phyloP scores from a whole-genome alignment of 768 basidiomycete species.

The Phlegmacium glaucopus region DNA sequence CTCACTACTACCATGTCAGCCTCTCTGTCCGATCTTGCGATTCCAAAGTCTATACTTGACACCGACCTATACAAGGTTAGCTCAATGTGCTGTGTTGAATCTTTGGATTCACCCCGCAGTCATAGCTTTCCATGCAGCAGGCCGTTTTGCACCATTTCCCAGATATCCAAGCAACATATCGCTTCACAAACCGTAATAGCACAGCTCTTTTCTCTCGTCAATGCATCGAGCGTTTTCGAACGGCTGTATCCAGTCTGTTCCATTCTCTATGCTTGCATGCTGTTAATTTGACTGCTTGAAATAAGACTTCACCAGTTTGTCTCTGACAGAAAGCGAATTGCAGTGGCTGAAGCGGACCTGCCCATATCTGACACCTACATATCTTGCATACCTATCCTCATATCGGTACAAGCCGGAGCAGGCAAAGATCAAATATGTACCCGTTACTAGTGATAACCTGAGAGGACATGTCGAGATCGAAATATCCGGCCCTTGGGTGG shows the following conservation, averaged over 20 bases:
- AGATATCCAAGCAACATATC: constrained; percentile 64
- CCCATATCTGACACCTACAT: constrained; percentile 68
- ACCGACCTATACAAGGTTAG: constrained; percentile 92
- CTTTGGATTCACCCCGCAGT: constrained; percentile 1
- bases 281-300: constrained; percentile 2
- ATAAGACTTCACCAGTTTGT: constrained; percentile 66
- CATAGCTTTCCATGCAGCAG: constrained; percentile 93
- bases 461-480: constrained; percentile 72
- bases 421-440: constrained; percentile 62
- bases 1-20: constrained; percentile 33
- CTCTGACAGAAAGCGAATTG: constrained; percentile 58
- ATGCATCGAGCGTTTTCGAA: constrained; percentile 58
- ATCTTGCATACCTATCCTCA: constrained; percentile 70
- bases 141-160: constrained; percentile 79
- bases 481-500: constrained; percentile 69
- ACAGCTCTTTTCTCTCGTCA: constrained; percentile 61
- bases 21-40: constrained; percentile 21
- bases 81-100: not conserved
- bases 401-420: constrained; percentile 77
- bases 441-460: constrained; percentile 44
- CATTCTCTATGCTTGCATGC: constrained; percentile 2
- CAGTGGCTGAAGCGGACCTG: constrained; percentile 65
- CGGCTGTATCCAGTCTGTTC: constrained; percentile 52
- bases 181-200: constrained; percentile 76
- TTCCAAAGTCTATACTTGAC: constrained; percentile 71